Conservation (phyloP, 1,284 basidiomycete genomes). For the Ustilago trichophora region DNA sequence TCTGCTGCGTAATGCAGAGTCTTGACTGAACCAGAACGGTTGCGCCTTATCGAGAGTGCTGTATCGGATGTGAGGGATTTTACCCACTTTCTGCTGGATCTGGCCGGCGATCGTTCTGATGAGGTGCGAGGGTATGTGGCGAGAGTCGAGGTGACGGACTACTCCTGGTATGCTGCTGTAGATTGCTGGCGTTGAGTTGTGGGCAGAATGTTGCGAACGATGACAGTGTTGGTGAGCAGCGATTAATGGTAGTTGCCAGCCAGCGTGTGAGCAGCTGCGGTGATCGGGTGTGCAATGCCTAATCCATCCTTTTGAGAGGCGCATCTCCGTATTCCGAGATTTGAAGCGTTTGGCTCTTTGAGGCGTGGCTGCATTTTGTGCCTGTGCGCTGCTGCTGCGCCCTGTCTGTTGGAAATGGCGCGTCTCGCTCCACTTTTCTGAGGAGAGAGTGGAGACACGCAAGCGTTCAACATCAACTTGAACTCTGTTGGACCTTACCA, state of each 20-base stretch:
- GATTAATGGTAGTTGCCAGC: neutral
- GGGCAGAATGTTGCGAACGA: neutral
- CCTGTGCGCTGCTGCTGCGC: constrained; percentile 8
- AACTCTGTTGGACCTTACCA: neutral
- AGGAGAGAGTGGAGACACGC: constrained; percentile 20
- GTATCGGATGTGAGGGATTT: too few species aligned
- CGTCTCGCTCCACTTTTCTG: constrained; percentile 25
- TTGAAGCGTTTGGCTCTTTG: neutral
- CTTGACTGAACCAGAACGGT: too few species aligned
- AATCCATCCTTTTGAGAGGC: neutral
- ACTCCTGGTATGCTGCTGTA: neutral
- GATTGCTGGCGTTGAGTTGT: neutral
- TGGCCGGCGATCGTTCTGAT: neutral
- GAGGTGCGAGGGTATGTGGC: neutral
- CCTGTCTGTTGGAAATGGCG: constrained; percentile 6
- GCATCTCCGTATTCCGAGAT: constrained; percentile 15
- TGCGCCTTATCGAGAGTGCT: too few species aligned
- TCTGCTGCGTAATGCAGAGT: too few species aligned
- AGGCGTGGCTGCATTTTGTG: neutral
- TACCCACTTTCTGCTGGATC: neutral
- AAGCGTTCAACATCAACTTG: constrained; percentile 21
- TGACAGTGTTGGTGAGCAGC: neutral
- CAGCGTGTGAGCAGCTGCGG: constrained; percentile 13
- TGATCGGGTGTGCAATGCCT: constrained; percentile 25
- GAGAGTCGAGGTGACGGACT: neutral